Evolutionary conservation across 2,329 filamentous ascomycete species (phyloP), one percentile per base, ranked within the genome.

Genomic region (Aspergillus sp.): DNA sequence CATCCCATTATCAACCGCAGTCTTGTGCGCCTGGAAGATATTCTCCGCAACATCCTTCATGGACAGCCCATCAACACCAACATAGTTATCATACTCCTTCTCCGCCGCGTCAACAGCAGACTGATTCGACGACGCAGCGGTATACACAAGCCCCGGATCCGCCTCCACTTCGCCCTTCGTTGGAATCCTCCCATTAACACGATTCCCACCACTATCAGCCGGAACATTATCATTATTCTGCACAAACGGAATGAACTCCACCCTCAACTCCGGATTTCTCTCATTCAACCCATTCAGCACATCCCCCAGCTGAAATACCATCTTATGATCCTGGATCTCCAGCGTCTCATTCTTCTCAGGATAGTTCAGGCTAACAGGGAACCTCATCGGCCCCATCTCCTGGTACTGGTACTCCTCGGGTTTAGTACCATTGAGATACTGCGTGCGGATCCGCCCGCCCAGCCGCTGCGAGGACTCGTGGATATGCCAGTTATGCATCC

Each of bases 111-210:
- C 66, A 0, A 73, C 71, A 0, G 69, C 74, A 3, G 71, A 69
- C 37, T 73, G 71, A 27, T 75, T 70, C 4, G 71, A 70, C 3
- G 67, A 68, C 1, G 72, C 60, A 3, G 72, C 62, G 3, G 57
- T 66, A 20, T 83, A 70, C 5, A 75, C 77, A 0, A 79, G 64
- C 1, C 63, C 65, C 0, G 66, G 56, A 63, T 85, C 80, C 11
- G 71, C 73, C 0, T 68, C 59, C 1, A 83, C 75, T 61, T 86
- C 77, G 1, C 77, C 75, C 0, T 74, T 63, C 1, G 82, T 84
- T 0, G 84, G 84, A 0, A 85, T 79, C 4, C 80, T 72, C 1
- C 84, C 84, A 56, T 80, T 77, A 0, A 83, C 70, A 52, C 80
- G 80, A 54, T 78, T 73, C 4, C 80, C 77, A 49, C 68, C 69